Conservation (phyloP, 1,139 yeast species). For the Hemisphaericaspora xylanilytica region DNA sequence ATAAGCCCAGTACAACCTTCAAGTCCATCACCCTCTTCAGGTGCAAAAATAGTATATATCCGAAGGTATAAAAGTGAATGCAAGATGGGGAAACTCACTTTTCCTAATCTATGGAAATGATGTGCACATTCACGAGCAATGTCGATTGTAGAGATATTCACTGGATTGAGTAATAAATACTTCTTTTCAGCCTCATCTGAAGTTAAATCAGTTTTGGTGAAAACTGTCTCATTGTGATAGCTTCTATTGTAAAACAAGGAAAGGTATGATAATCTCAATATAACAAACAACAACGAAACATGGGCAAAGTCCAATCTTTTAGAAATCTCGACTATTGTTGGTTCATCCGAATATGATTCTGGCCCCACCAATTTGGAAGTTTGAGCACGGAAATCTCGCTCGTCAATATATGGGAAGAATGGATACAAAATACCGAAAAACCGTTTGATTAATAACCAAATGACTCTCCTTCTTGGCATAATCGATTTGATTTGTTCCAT, state of each 20-base stretch:
- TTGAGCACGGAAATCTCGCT: constrained; percentile 21
- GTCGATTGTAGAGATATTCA: constrained; percentile 25
- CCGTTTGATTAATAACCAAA: constrained; percentile 27
- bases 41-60: constrained; percentile 45
- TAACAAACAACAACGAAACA: constrained; percentile 30
- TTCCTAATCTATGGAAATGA: constrained; percentile 25
- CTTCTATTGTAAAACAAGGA: constrained; percentile 35
- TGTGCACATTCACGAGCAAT: constrained; percentile 30
- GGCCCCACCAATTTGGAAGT: constrained; percentile 27
- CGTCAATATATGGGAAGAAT: constrained; percentile 32
- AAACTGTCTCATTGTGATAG: constrained; percentile 25
- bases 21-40: constrained; percentile 51
- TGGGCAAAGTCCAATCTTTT: constrained; percentile 32
- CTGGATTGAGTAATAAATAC: constrained; percentile 28
- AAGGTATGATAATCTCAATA: constrained; percentile 31
- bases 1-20: constrained; percentile 44
- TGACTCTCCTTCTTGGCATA: constrained; percentile 28
- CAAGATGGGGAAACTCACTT: constrained; percentile 25
- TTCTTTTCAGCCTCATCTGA: constrained; percentile 28
- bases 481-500: constrained; percentile 26
- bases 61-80: constrained; percentile 41
- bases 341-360: constrained; percentile 18
- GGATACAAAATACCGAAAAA: constrained; percentile 29
- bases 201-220: constrained; percentile 18
- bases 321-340: constrained; percentile 19